These are phyloP conservation scores for Botrytis deweyae DNA, from an alignment of 2,329 filamentous ascomycete genomes.

Conservation along the genomic window DNA sequence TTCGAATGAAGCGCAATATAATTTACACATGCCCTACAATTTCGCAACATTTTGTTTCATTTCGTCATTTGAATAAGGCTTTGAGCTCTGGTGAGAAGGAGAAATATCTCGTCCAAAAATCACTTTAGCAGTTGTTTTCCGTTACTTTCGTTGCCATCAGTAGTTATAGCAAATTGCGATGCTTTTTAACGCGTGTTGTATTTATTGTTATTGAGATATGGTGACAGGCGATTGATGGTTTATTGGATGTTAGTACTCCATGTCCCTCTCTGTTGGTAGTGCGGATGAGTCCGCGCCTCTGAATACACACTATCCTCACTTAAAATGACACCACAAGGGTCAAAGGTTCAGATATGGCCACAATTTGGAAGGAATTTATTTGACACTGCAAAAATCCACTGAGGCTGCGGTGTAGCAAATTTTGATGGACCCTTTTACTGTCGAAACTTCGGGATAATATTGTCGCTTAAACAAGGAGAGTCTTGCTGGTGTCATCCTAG, in stretches of 20 bases:
- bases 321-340: neutral
- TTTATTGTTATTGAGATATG: rapidly evolving
- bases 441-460: neutral
- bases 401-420: no score
- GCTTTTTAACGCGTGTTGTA: neutral
- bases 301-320: neutral
- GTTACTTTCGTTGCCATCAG: neutral
- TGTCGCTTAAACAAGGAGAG: slow-evolving; percentile 13
- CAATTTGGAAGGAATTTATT: neutral
- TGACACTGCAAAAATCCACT: neutral
- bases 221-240: neutral
- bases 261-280: neutral
- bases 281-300: neutral
- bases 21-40: neutral
- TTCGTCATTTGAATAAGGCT: no score
- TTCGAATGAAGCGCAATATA: neutral
- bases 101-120: neutral
- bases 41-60: neutral
- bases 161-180: neutral
- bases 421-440: neutral
- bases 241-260: neutral
- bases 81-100: neutral
- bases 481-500: neutral
- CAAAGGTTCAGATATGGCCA: neutral
- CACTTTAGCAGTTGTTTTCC: neutral